Percentiles rank a stretch among this genome's conserved stretches.
Evolutionary conservation across 495 filamentous ascomycete species (phyloP).

Genomic region (Endocarpon pusillum): DNA sequence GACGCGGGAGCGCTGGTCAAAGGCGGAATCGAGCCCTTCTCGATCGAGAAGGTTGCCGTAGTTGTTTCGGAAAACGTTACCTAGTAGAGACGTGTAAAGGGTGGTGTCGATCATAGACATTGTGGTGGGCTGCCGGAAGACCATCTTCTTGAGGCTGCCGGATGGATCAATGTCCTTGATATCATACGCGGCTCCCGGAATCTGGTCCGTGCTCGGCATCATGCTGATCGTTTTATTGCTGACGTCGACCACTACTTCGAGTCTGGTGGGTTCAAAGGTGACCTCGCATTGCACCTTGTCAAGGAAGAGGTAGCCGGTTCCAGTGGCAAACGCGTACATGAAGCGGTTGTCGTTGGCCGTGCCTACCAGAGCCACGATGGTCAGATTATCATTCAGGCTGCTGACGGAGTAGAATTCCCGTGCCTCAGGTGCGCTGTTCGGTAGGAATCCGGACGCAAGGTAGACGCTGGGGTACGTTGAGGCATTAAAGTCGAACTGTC

Average conservation of each 20-base stretch:
- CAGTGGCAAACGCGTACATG: conserved; percentile 10
- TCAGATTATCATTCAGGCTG: conserved; percentile 8
- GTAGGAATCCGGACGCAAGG: conserved; percentile 11
- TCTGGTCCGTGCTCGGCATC: conserved; percentile 1
- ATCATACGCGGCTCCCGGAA: neutral
- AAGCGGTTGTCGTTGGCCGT: conserved; percentile 4
- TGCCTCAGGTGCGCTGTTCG: conserved; percentile 11
- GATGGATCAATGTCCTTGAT: conserved; percentile 14
- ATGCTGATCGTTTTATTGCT: conserved; percentile 15
- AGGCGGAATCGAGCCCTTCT: too few relatives aligned
- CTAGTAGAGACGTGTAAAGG: conserved; percentile 16
- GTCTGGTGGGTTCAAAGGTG: conserved; percentile 13
- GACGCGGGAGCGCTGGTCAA: too few relatives aligned
- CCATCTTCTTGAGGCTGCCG: conserved; percentile 13
- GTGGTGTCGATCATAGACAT: conserved; percentile 16
- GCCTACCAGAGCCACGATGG: conserved; percentile 16
- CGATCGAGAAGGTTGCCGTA: conserved; percentile 9
- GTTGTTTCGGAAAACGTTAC: conserved; percentile 17
- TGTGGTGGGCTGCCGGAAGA: conserved; percentile 14
- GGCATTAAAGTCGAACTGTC: conserved; percentile 5
- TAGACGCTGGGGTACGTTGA: conserved; percentile 3
- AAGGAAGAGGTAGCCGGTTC: conserved; percentile 10
- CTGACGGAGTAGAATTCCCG: conserved; percentile 12
- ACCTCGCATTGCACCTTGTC: conserved; percentile 18
- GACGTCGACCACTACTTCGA: conserved; percentile 17